Evolutionary conservation across 2,329 filamentous ascomycete species (phyloP).

Genomic region (Aspergillus phoenicis): DNA sequence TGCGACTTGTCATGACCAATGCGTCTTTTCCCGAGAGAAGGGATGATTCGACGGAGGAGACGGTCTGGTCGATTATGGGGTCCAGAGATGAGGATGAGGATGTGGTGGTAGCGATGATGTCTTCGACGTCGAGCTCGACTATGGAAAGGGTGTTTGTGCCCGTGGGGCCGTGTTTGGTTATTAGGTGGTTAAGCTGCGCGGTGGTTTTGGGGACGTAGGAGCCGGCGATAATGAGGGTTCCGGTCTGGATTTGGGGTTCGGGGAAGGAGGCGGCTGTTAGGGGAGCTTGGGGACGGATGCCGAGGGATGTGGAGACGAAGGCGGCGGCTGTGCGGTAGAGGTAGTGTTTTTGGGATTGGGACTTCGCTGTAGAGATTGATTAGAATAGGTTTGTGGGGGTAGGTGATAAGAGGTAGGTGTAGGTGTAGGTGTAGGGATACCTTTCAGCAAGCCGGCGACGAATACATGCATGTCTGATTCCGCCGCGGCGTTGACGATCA

Average conservation of each 20-base stretch:
- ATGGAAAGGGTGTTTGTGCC: slow-evolving; percentile 44
- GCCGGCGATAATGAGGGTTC: slow-evolving; percentile 59
- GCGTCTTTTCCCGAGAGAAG: slow-evolving; percentile 55
- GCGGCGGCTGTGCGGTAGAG: slow-evolving; percentile 52
- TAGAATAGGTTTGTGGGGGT: background rate
- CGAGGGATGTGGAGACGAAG: slow-evolving; percentile 55
- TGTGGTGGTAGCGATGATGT: slow-evolving; percentile 46
- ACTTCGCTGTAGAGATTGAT: background rate
- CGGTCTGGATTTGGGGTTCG: slow-evolving; percentile 30
- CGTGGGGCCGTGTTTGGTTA: slow-evolving; percentile 38
- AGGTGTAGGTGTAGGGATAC: slow-evolving; percentile 18
- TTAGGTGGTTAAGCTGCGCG: slow-evolving; percentile 53
- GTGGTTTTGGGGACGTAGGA: slow-evolving; percentile 64
- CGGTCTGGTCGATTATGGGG: slow-evolving; percentile 20
- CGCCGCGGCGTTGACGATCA: slow-evolving; percentile 57
- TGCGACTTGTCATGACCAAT: slow-evolving; percentile 61
- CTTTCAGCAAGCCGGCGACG: slow-evolving; percentile 51
- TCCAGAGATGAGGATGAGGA: no score
- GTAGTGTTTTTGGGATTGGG: slow-evolving; percentile 40
- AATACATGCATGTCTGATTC: slow-evolving; percentile 61
- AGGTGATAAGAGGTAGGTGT: background rate
- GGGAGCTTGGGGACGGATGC: slow-evolving; percentile 55
- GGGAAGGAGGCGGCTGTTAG: slow-evolving; percentile 51
- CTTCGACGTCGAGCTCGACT: slow-evolving; percentile 53
- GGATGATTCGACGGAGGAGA: slow-evolving; percentile 38